phyloP scores from a whole-genome alignment of 768 basidiomycete species.

The Pleurotus tuber-regium region DNA sequence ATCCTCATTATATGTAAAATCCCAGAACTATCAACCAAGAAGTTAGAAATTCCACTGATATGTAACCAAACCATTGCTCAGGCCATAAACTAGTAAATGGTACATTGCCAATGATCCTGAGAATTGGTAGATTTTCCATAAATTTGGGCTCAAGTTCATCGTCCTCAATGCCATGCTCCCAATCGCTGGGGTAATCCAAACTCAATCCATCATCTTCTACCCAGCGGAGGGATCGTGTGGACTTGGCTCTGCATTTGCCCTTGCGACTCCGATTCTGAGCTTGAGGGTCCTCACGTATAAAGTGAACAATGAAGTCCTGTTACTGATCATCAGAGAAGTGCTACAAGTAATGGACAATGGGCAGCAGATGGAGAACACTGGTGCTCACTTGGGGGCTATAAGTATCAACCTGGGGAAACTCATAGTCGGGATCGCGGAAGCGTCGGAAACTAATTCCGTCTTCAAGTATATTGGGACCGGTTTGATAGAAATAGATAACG shows the following conservation, averaged over 20 bases:
- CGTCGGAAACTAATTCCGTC: constrained; percentile 12
- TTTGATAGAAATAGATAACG: constrained; percentile 16
- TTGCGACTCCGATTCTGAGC: background rate
- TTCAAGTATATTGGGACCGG: constrained; percentile 10
- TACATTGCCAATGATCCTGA: background rate
- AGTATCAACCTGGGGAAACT: constrained; percentile 1
- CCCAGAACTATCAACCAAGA: no score
- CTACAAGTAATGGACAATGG: background rate
- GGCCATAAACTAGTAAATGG: background rate
- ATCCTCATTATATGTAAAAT: no score
- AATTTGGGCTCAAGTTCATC: background rate
- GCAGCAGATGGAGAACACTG: no score
- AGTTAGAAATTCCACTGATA: no score
- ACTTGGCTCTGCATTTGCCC: background rate
- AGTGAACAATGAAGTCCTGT: background rate
- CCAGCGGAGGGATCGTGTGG: background rate
- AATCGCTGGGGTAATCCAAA: background rate
- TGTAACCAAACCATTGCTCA: no score
- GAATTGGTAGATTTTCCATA: background rate
- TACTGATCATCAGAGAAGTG: background rate
- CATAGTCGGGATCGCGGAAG: background rate
- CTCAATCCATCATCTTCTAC: background rate
- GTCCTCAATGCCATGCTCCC: background rate
- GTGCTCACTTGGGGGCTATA: background rate
- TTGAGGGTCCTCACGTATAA: background rate